These are phyloP conservation scores for Neocucurbitaria cava DNA, from an alignment of 2,329 filamentous ascomycete genomes.

Conservation along the genomic window DNA sequence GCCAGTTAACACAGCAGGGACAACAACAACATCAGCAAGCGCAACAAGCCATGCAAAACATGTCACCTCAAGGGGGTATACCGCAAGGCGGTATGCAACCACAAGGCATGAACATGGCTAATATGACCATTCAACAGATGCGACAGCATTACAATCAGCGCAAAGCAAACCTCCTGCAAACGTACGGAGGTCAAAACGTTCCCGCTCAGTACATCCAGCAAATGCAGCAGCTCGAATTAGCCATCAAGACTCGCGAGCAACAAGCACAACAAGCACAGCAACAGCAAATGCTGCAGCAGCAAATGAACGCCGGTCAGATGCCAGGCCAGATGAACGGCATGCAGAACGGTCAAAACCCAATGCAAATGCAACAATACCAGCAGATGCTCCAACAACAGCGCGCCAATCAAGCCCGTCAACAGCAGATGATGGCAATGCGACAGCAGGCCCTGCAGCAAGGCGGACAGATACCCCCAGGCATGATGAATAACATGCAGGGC, in stretches of 20 bases:
- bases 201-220: slow-evolving; percentile 33
- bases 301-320: slow-evolving; percentile 29
- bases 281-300: slow-evolving; percentile 24
- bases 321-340: slow-evolving; percentile 33
- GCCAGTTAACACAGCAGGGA: slow-evolving; percentile 19
- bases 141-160: slow-evolving; percentile 31
- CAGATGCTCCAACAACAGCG: slow-evolving; percentile 44
- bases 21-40: slow-evolving; percentile 40
- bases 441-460: slow-evolving; percentile 42
- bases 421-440: slow-evolving; percentile 43
- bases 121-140: slow-evolving; percentile 38
- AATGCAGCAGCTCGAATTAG: slow-evolving; percentile 38
- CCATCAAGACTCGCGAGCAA: slow-evolving; percentile 31
- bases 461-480: slow-evolving; percentile 35
- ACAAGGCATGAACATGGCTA: slow-evolving; percentile 30
- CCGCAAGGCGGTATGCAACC: slow-evolving; percentile 32
- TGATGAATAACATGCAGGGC: slow-evolving; percentile 44
- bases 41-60: slow-evolving; percentile 33
- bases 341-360: slow-evolving; percentile 27
- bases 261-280: slow-evolving; percentile 27
- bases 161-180: slow-evolving; percentile 32
- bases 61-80: slow-evolving; percentile 31
- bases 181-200: slow-evolving; percentile 30
- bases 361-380: slow-evolving; percentile 46
- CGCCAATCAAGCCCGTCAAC: slow-evolving; percentile 41